A percentile compares a stretch with the other conserved stretches of the same genome.
These are phyloP conservation scores for Candida ipomoeae DNA, from an alignment of 805 yeast genomes.

Conservation along the genomic window DNA sequence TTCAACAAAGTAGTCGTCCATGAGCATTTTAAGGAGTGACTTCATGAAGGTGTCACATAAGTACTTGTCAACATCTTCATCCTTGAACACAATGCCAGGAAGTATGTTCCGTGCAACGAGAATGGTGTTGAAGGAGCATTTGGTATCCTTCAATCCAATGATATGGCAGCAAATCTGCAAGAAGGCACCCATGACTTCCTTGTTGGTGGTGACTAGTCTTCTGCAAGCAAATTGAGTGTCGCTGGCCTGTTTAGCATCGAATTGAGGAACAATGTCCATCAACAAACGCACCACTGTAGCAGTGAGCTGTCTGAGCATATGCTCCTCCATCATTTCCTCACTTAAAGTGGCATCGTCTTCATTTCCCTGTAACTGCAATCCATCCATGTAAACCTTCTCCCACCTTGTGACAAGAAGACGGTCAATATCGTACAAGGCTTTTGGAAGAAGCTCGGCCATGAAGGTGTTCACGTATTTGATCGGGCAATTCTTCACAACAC, in stretches of 20 bases:
- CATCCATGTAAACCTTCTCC: slow-evolving; percentile 60
- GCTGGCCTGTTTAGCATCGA: slow-evolving; percentile 47
- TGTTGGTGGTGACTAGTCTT: slow-evolving; percentile 58
- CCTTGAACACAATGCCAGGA: slow-evolving; percentile 61
- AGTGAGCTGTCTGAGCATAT: slow-evolving; percentile 85
- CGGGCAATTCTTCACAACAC: slow-evolving; percentile 87
- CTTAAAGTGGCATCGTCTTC: slow-evolving; percentile 78
- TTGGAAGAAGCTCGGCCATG: slow-evolving; percentile 75
- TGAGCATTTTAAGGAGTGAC: slow-evolving; percentile 60
- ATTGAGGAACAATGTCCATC: slow-evolving; percentile 84
- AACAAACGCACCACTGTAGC: slow-evolving; percentile 84
- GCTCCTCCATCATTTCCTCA: slow-evolving; percentile 99
- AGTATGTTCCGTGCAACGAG: slow-evolving; percentile 72
- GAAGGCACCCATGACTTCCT: slow-evolving; percentile 71
- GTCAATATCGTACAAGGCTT: slow-evolving; percentile 68
- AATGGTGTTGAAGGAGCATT: slow-evolving; percentile 89
- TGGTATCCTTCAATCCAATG: slow-evolving; percentile 79
- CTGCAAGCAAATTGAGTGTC: slow-evolving; percentile 65
- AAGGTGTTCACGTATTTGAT: slow-evolving; percentile 59
- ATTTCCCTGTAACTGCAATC: slow-evolving; percentile 52
- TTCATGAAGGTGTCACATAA: slow-evolving; percentile 64
- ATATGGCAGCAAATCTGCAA: slow-evolving; percentile 70
- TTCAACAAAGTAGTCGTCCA: slow-evolving; percentile 75
- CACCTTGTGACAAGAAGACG: slow-evolving; percentile 70
- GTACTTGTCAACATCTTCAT: slow-evolving; percentile 71